Base-by-base conservation (phyloP, 2,329 filamentous ascomycete species). In the Stachybotrys chlorohalonatus region DNA sequence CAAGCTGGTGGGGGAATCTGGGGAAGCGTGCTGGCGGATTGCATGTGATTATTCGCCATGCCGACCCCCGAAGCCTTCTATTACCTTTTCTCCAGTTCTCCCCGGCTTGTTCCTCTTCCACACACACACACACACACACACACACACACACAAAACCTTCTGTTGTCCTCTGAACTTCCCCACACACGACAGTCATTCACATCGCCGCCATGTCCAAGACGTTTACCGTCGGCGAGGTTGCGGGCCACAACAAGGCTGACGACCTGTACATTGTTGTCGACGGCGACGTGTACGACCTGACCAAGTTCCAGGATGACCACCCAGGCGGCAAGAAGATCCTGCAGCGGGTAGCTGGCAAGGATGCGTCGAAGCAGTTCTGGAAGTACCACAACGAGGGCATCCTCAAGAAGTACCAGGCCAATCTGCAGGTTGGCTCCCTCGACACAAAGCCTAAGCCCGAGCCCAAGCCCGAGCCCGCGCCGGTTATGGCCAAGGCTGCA, bases 261-360 rank as follows among this genome's bases (percentile, higher is more conserved):
- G 86, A 86, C 68, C 79, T 96, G 58, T 97, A 86, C 83, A 89
- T 97, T 66, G 83, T 95, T 60, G 85, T 97, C 62, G 93, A 97
- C 62, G 88, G 92, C 65, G 93, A 97, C 72, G 93, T 97, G 62
- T 97, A 96, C 73, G 93, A 99, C 68, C 70, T 97, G 64, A 95
- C 91, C 63, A 91, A 85, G 67, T 93, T 93, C 70, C 87, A 90
- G 70, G 86, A 92, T 57, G 87, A 92, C 61, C 89, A 93, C 70
- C 89, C 89, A 69, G 80, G 81, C 55, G 81, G 81, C 68, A 84
- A 84, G 73, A 84, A 84, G 75, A 84, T 85, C 61, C 75, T 86
- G 56, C 78, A 80, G 60, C 75, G 81, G 52, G 81, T 86, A 13
- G 82, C 76, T 53, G 83, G 83, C 66, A 86, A 85, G 71, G 83